These are phyloP conservation scores for Fusarium pseudograminearum DNA, from an alignment of 2,329 filamentous ascomycete genomes.

Conservation along the genomic window DNA sequence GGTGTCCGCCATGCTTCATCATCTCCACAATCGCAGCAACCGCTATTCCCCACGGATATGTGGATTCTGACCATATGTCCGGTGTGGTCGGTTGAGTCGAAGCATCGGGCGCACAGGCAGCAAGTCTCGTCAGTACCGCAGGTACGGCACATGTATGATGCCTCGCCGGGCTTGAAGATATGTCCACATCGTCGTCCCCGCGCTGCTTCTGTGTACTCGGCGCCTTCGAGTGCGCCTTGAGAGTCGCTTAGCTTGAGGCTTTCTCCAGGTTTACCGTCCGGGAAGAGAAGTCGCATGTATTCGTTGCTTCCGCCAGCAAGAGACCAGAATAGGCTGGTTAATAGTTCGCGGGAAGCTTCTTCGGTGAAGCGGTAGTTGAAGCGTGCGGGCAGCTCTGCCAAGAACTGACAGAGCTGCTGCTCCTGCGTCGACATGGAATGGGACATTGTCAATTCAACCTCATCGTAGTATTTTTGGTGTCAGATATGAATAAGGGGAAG, in stretches of 20 bases:
- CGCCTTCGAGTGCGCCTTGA: constrained; percentile 91
- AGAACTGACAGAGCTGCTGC: constrained; percentile 83
- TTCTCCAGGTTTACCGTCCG: constrained; percentile 73
- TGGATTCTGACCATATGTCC: constrained; percentile 92
- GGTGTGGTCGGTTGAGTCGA: constrained; percentile 93
- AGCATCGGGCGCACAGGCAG: constrained; percentile 92
- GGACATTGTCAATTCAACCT: constrained; percentile 60
- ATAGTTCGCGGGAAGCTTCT: constrained; percentile 76
- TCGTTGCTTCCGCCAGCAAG: constrained; percentile 81
- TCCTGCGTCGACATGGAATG: constrained; percentile 73
- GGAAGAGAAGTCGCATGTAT: constrained; percentile 85
- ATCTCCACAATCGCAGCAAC: constrained; percentile 97
- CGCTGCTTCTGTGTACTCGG: constrained; percentile 93
- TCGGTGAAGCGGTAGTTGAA: constrained; percentile 82
- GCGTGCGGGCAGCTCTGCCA: constrained; percentile 80
- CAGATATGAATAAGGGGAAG: constrained; percentile 5
- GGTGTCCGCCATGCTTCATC: constrained; percentile 92
- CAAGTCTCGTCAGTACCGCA: constrained; percentile 96
- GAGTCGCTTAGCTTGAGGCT: constrained; percentile 84
- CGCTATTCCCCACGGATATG: constrained; percentile 89
- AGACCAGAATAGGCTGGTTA: constrained; percentile 86
- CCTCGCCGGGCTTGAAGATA: constrained; percentile 95
- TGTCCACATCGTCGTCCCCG: constrained; percentile 95
- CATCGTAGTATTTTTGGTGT: constrained; percentile 43
- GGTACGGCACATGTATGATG: constrained; percentile 92